Evolutionary conservation across 495 filamentous ascomycete species (phyloP).

Genomic region (Penicillium ochrochloron): DNA sequence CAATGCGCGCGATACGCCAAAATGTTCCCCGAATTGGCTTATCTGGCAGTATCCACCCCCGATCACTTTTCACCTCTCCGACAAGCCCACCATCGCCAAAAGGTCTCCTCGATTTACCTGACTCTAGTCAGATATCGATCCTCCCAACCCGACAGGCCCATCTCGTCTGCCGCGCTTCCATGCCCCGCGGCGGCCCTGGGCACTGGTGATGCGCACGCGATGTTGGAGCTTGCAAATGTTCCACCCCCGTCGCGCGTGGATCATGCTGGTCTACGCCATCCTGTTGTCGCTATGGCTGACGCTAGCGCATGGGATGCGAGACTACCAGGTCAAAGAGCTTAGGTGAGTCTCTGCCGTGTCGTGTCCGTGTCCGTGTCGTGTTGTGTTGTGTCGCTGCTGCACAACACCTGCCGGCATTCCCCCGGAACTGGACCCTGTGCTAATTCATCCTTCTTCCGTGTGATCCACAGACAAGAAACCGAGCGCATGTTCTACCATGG

Average conservation of each 20-base stretch:
- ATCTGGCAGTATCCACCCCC: slow-evolving; percentile 34
- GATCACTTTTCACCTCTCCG: slow-evolving; percentile 16
- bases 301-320: slow-evolving; percentile 47
- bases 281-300: slow-evolving; percentile 48
- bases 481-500: slow-evolving; percentile 96
- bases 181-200: slow-evolving; percentile 33
- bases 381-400: slow-evolving; percentile 1
- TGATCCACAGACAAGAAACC: slow-evolving; percentile 67
- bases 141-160: background rate
- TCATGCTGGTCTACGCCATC: slow-evolving; percentile 45
- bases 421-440: slow-evolving; percentile 5
- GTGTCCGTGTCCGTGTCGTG: background rate
- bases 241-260: slow-evolving; percentile 42
- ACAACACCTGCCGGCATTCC: background rate
- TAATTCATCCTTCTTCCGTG: slow-evolving; percentile 11
- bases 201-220: slow-evolving; percentile 51
- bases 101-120: slow-evolving; percentile 2
- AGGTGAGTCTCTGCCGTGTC: slow-evolving; percentile 32
- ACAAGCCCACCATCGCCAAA: slow-evolving; percentile 15
- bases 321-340: slow-evolving; percentile 45
- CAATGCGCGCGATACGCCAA: slow-evolving; percentile 20
- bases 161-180: slow-evolving; percentile 28
- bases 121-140: background rate
- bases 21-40: slow-evolving; percentile 30
- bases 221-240: slow-evolving; percentile 48